phyloP scores from a whole-genome alignment of 768 basidiomycete genomes.

The Pseudohyphozyma bogoriensis region DNA sequence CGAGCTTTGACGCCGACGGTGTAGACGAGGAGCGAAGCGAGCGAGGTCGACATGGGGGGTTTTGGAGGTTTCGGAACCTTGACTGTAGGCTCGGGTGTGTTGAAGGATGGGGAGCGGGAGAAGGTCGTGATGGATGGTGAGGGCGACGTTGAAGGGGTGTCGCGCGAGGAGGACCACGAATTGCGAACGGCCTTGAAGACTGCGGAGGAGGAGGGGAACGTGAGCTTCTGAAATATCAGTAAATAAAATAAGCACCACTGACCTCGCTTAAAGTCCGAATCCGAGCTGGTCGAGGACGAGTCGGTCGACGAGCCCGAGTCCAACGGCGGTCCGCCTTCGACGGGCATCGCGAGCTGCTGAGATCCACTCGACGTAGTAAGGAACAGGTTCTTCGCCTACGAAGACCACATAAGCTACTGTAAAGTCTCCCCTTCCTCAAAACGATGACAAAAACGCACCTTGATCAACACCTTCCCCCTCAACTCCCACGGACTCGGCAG shows the following conservation, averaged over 20 bases:
- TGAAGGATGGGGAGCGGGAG: not conserved
- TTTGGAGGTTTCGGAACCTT: not conserved
- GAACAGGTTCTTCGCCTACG: slow-evolving; percentile 67
- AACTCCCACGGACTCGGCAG: slow-evolving; percentile 80
- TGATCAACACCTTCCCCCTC: slow-evolving; percentile 67
- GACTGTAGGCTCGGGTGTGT: not conserved
- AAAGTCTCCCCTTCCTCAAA: not conserved
- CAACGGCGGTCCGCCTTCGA: not conserved
- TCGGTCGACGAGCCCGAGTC: not conserved
- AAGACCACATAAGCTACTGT: not conserved
- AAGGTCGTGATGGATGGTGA: slow-evolving; percentile 1
- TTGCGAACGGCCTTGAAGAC: slow-evolving; percentile 24
- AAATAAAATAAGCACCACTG: too few relatives aligned
- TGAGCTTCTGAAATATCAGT: not conserved
- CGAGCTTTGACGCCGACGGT: slow-evolving; percentile 75
- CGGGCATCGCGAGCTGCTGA: not conserved
- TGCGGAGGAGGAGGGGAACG: not conserved
- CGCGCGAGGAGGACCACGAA: slow-evolving; percentile 9
- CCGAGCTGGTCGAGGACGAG: slow-evolving; percentile 21
- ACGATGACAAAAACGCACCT: slow-evolving; percentile 45
- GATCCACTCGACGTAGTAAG: slow-evolving; percentile 36
- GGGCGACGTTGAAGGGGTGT: not conserved
- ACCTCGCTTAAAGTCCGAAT: slow-evolving; percentile 30
- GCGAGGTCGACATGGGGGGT: slow-evolving; percentile 54
- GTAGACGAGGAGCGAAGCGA: slow-evolving; percentile 73